A percentile compares a stretch with the other conserved stretches of the same genome.
These are phyloP conservation scores for Talaromyces stipitatus DNA, from an alignment of 495 filamentous ascomycete genomes.

Conservation along the genomic window DNA sequence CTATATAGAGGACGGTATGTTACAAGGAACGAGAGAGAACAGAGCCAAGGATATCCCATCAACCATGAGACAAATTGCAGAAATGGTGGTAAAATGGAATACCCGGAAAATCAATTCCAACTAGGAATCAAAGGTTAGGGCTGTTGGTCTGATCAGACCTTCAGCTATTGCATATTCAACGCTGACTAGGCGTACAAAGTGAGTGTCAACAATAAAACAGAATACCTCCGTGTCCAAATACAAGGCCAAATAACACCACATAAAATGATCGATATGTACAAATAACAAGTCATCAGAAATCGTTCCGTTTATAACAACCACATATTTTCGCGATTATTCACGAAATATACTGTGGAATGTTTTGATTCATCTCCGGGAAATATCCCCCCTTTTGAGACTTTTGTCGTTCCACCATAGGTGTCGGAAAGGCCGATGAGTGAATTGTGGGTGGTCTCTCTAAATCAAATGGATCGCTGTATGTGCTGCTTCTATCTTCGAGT, in stretches of 20 bases:
- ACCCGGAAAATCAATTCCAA: too few species aligned
- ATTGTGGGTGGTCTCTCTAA: conserved; percentile 40
- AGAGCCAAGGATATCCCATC: too few species aligned
- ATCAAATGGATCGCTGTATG: conserved; percentile 60
- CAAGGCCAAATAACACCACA: background rate
- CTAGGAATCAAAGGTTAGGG: too few species aligned
- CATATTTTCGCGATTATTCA: background rate
- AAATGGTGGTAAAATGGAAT: too few species aligned
- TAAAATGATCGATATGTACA: background rate
- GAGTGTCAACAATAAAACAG: background rate
- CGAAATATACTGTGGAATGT: background rate
- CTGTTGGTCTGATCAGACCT: too few species aligned
- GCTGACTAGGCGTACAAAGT: background rate
- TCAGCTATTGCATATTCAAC: too few species aligned
- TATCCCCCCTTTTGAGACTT: conserved; percentile 2
- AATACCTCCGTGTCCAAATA: background rate
- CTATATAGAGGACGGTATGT: too few species aligned
- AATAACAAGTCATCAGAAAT: background rate
- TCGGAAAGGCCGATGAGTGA: background rate
- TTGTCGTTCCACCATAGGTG: background rate
- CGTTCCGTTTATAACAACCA: background rate
- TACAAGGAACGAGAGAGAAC: too few species aligned
- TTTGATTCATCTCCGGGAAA: background rate
- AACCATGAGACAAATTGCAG: too few species aligned
- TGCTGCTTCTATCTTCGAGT: conserved; percentile 15